Evolutionary conservation across 1,284 basidiomycete genomes (phyloP), one percentile per base, ranked within the genome.

Genomic region (Ganoderma lucidum): DNA sequence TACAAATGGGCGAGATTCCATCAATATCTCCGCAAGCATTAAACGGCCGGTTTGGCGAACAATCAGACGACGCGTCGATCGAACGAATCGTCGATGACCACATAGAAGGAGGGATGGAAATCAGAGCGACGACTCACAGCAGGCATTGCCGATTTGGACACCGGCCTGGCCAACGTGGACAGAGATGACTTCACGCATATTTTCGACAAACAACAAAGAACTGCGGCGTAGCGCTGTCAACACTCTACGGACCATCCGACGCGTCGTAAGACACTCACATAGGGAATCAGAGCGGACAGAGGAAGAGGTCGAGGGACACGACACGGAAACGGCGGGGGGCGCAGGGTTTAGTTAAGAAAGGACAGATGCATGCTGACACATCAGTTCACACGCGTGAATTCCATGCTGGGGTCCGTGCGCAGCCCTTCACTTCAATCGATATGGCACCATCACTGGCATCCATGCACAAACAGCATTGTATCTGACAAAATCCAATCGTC

Each of bases 81-180:
- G 62, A 32, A 30, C 17, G 12, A 17, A 68, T 64, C 53, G 56
- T 9, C 37, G 53, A 71, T 65, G 10, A 42, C n/a, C 23, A n/a
- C 15, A 63, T 58, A 72, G 69, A 64, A 62, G 66, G 63, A 62
- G 70, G 73, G 68, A 72, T 65, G 17, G 30, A 23, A 35, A 58
- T 39, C 58, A 48, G 60, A 60, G 56, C 42, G 68, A 65, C 55
- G 68, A 91, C 92, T 86, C 82, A 94, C 93, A 97, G 85, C 95
- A 97, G 80, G 96, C 96, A 80, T 97, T 97, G 81, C 96, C 96
- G 78, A 98, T 97, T 86, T 97, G 96, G 77, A 97, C 93, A 92
- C 95, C 95, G 80, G 96, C 96, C 86, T 97, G 95, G 78, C 95
- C 95, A 82, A 97, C 95, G 83, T 96, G 95, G 80, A 97, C 86